Evolutionary conservation across 768 basidiomycete genomes (phyloP).

Genomic region (Plicaturopsis crispa): DNA sequence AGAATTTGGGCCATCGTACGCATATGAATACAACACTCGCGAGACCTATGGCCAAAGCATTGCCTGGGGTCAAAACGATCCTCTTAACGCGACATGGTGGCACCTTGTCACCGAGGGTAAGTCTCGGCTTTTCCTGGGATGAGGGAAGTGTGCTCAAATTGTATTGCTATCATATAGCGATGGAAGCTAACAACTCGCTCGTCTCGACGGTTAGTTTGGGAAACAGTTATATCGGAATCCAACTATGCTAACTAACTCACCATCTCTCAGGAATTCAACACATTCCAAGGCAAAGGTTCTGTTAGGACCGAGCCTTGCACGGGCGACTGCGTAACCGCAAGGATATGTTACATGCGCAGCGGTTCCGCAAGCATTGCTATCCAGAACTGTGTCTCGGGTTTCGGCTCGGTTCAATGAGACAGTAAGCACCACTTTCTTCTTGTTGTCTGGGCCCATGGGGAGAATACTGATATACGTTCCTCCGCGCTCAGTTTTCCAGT

Average conservation of each 20-base stretch:
- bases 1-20: conserved; percentile 51
- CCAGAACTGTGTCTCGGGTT: conserved; percentile 55
- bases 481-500: no score
- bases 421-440: no score
- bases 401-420: conserved; percentile 63
- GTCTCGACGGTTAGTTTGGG: conserved; percentile 37
- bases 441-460: no score
- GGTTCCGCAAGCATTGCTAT: conserved; percentile 58
- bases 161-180: conserved; percentile 36
- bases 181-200: conserved; percentile 48
- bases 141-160: conserved; percentile 1
- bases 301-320: conserved; percentile 46
- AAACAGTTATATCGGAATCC: background rate
- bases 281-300: conserved; percentile 66
- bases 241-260: no score
- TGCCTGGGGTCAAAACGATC: conserved; percentile 55
- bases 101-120: conserved; percentile 68
- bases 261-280: conserved; percentile 56
- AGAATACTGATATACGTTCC: no score
- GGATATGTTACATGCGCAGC: conserved; percentile 72
- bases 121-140: conserved; percentile 14
- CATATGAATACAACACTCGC: conserved; percentile 65
- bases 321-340: conserved; percentile 54
- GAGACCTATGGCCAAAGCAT: conserved; percentile 54
- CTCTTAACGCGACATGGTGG: conserved; percentile 81